Percentiles rank a stretch among this genome's conserved stretches.
These are phyloP conservation scores for Trypanosoma cruzi DNA, from an alignment of 208 protist species.

Conservation along the genomic window DNA sequence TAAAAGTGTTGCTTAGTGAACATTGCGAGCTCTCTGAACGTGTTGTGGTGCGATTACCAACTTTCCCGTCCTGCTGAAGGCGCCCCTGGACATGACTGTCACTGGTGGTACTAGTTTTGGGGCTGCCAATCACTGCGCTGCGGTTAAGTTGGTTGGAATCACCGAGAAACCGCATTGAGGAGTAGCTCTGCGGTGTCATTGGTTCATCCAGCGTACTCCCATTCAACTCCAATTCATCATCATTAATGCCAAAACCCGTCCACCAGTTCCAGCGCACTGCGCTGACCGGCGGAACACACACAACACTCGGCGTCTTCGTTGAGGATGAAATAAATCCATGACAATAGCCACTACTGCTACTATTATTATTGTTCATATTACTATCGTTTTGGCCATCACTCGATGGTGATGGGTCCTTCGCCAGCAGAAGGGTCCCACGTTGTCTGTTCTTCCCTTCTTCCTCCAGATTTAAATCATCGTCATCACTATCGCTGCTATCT, in stretches of 20 bases:
- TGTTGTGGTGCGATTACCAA: too few relatives aligned
- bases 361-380: conserved; percentile 5
- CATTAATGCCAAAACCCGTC: conserved; percentile 17
- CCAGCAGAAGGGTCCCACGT: too few relatives aligned
- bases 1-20: too few relatives aligned
- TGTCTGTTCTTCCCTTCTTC: too few relatives aligned
- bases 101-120: conserved; percentile 1
- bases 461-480: too few relatives aligned
- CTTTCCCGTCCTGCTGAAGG: too few relatives aligned
- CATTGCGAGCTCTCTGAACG: too few relatives aligned
- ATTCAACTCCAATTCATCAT: conserved; percentile 20
- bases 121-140: neutral
- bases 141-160: neutral
- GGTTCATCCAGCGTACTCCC: conserved; percentile 39
- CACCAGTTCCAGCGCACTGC: neutral
- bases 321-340: neutral
- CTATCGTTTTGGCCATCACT: neutral
- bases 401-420: too few relatives aligned
- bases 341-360: neutral
- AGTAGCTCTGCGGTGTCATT: conserved; percentile 62
- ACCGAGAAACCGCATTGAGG: conserved; percentile 17
- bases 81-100: neutral
- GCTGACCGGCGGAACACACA: conserved; percentile 6
- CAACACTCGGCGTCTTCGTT: neutral
- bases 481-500: too few relatives aligned